Evolutionary conservation across 305 asterid species (phyloP).

Genomic region (Striga hermonthica): DNA sequence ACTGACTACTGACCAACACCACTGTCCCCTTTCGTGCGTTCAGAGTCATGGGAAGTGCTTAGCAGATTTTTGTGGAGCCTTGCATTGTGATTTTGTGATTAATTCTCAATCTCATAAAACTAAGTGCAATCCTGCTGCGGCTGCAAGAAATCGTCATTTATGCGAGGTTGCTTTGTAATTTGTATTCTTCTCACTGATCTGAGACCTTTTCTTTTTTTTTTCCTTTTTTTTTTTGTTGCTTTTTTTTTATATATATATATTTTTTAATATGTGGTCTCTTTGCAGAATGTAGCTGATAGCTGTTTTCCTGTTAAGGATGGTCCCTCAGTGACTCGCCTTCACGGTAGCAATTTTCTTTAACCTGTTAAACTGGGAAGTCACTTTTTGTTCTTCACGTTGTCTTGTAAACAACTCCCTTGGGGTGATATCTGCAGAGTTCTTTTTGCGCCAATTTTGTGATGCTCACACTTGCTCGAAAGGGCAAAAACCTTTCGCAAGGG

Average conservation of each 20-base stretch:
- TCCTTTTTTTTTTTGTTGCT: too few relatives aligned
- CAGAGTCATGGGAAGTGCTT: not conserved
- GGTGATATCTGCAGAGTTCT: not conserved
- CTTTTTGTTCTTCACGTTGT: too few relatives aligned
- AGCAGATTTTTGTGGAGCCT: not conserved
- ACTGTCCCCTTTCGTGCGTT: too few relatives aligned
- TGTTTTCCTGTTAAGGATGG: not conserved
- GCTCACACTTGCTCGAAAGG: not conserved
- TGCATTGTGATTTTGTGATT: not conserved
- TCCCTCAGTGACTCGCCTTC: not conserved
- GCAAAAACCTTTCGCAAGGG: slow-evolving; percentile 1
- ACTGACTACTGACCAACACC: too few relatives aligned
- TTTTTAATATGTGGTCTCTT: too few relatives aligned
- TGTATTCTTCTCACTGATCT: too few relatives aligned
- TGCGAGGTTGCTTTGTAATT: not conserved
- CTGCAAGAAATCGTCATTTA: not conserved
- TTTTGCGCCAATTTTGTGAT: slow-evolving; percentile 4
- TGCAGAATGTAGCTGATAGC: not conserved
- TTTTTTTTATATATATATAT: too few relatives aligned
- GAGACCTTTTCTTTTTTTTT: too few relatives aligned
- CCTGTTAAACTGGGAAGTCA: too few relatives aligned
- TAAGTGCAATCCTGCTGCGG: slow-evolving; percentile 1
- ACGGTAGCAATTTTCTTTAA: not conserved
- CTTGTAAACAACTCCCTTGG: too few relatives aligned
- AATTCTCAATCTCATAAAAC: not conserved